These are phyloP conservation scores for Botrytis byssoidea DNA, from an alignment of 2,329 filamentous ascomycete genomes.

Conservation along the genomic window DNA sequence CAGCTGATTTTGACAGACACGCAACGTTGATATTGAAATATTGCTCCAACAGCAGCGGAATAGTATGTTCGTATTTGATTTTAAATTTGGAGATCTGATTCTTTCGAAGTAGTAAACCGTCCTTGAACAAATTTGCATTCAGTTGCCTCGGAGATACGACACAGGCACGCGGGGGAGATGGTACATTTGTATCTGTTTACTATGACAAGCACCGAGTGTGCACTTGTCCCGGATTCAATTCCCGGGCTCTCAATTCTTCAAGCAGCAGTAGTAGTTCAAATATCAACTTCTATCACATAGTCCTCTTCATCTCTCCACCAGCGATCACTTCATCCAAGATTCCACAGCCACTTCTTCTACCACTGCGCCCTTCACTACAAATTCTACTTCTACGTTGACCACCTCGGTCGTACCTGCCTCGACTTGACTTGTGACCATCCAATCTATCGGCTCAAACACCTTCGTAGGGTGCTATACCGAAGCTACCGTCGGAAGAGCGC, in stretches of 20 bases:
- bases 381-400: conserved; percentile 19
- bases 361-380: background rate
- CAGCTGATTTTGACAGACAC: too few species aligned
- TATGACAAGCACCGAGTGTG: conserved; percentile 38
- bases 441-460: conserved; percentile 19
- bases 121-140: conserved; percentile 1
- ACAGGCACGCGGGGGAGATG: conserved; percentile 35
- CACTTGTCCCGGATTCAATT: conserved; percentile 20
- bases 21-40: too few species aligned
- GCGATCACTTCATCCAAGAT: background rate
- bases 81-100: too few species aligned
- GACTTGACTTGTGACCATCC: conserved; percentile 20
- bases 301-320: conserved; percentile 17
- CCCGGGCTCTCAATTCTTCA: background rate
- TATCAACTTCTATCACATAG: conserved; percentile 11
- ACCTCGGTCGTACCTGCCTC: conserved; percentile 2
- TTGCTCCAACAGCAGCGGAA: too few species aligned
- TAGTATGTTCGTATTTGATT: too few species aligned
- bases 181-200: conserved; percentile 39
- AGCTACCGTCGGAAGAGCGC: conserved; percentile 32
- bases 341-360: conserved; percentile 21
- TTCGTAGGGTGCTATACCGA: conserved; percentile 40
- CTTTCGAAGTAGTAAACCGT: too few species aligned
- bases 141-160: conserved; percentile 29
- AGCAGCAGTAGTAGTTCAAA: background rate